Evolutionary conservation across 768 basidiomycete species (phyloP), one percentile per base, ranked within the genome.

Genomic region (Arthromyces matolae): DNA sequence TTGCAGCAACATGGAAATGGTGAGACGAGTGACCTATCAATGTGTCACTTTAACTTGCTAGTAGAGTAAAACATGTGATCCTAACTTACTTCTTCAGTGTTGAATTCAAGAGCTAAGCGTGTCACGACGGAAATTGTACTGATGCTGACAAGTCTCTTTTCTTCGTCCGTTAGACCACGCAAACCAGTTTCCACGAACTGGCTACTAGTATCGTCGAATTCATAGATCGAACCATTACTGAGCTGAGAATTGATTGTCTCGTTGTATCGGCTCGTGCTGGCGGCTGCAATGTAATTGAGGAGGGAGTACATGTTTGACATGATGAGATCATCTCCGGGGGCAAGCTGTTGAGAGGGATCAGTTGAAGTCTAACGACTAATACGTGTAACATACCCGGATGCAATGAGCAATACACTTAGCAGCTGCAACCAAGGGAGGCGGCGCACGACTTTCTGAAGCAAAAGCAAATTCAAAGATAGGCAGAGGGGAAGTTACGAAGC

Each of bases 291-390:
- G 63, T 89, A 88, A 62, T 98, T 97, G 50, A 98, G 76, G 10
- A 98, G 78, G 4, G 95, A 96, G 64, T 98, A 97, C 83, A 97
- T 87, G 56, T 93, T 91, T 3, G 94, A 97, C 80, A 93, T 85
- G 61, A 89, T 78, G 29, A 93, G 77, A 60, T 93, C 93, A 54
- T 93, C 89, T 34, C 89, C 89, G 13, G 89, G 86, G 13, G 89
- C 83, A 31, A 91, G 72, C 90, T 93, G 40, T 51, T 45, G 22
- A 47, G 27, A n/a, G 20, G 45, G 38, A 55, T 33, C 45, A 42
- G 31, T 22, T 34, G 18, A 51, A 32, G 24, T 3, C 13, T 13
- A 49, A 8, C 16, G 41, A 33, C 12, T 31, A 5, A n/a, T 19
- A 9, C n/a, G 28, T 5, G 37, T 24, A 8, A 64, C 71, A 22